Conservation (phyloP, 2,329 filamentous ascomycete genomes). For the Aspergillus niger region DNA sequence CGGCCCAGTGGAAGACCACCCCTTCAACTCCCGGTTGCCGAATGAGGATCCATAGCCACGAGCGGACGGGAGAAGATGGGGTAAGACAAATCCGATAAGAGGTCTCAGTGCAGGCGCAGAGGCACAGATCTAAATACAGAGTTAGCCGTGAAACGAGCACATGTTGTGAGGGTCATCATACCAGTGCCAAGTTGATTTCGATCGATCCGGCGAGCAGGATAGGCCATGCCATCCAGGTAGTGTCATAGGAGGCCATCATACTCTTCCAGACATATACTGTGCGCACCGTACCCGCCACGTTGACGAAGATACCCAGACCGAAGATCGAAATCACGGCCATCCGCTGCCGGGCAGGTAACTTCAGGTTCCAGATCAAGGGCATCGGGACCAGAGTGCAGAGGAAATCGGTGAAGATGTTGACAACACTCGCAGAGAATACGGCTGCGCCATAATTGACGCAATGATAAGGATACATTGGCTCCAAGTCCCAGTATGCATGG, state of each 20-base stretch:
- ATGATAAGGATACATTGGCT: constrained; percentile 26
- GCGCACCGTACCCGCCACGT: constrained; percentile 37
- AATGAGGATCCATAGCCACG: constrained; percentile 24
- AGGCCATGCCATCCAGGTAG: constrained; percentile 40
- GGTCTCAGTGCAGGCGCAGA: constrained; percentile 41
- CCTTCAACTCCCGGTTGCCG: constrained; percentile 22
- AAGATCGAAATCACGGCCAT: constrained; percentile 43
- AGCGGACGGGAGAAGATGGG: constrained; percentile 34
- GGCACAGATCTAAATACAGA: constrained; percentile 35
- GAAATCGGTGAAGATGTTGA: constrained; percentile 43
- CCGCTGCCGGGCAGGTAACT: constrained; percentile 38
- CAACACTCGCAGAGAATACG: constrained; percentile 38
- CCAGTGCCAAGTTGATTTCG: constrained; percentile 40
- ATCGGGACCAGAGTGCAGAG: constrained; percentile 41
- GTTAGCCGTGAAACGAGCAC: constrained; percentile 9
- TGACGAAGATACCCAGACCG: constrained; percentile 39
- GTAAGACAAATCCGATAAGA: constrained; percentile 35
- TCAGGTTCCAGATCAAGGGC: constrained; percentile 44
- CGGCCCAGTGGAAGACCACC: constrained; percentile 25
- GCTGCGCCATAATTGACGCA: constrained; percentile 34
- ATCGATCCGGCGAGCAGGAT: constrained; percentile 33
- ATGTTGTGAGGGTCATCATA: constrained; percentile 20
- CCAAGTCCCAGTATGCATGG: constrained; percentile 36
- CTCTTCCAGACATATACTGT: constrained; percentile 40
- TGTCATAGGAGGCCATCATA: constrained; percentile 35